phyloP scores from a whole-genome alignment of 2,329 filamentous ascomycete genomes.

The Alternaria triticimaculans region DNA sequence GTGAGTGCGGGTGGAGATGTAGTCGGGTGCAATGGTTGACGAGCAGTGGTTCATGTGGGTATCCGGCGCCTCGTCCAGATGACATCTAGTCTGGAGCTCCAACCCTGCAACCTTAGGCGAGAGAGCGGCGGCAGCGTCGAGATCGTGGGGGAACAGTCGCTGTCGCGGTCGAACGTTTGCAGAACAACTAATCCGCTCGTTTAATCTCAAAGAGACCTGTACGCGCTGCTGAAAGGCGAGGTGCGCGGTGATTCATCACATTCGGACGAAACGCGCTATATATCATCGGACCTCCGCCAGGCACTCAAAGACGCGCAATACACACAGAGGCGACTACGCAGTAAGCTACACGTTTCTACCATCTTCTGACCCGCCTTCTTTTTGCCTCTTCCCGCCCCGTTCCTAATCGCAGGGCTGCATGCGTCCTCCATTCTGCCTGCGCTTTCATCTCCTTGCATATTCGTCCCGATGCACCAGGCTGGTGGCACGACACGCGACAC shows the following conservation, averaged over 20 bases:
- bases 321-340: slow-evolving; percentile 18
- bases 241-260: slow-evolving; percentile 14
- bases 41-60: slow-evolving; percentile 33
- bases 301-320: slow-evolving; percentile 44
- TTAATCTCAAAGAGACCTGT: background rate
- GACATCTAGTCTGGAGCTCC: slow-evolving; percentile 32
- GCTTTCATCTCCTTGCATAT: slow-evolving; percentile 26
- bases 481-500: slow-evolving; percentile 36
- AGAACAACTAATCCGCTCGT: background rate
- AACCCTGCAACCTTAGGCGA: slow-evolving; percentile 24
- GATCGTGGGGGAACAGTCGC: background rate
- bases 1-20: slow-evolving; percentile 9
- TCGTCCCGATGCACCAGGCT: slow-evolving; percentile 18
- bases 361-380: background rate
- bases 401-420: background rate
- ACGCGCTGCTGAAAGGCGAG: slow-evolving; percentile 5
- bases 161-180: background rate
- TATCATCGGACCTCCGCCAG: slow-evolving; percentile 27
- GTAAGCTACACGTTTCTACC: slow-evolving; percentile 23
- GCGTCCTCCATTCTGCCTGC: background rate
- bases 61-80: slow-evolving; percentile 35
- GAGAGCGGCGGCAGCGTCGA: slow-evolving; percentile 7
- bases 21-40: slow-evolving; percentile 14
- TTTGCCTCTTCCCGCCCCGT: slow-evolving; percentile 6
- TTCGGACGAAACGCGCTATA: slow-evolving; percentile 26